Percentiles rank a stretch among this genome's conserved stretches.
phyloP scores from a whole-genome alignment of 345 rosid genomes.

The Brassica juncea region DNA sequence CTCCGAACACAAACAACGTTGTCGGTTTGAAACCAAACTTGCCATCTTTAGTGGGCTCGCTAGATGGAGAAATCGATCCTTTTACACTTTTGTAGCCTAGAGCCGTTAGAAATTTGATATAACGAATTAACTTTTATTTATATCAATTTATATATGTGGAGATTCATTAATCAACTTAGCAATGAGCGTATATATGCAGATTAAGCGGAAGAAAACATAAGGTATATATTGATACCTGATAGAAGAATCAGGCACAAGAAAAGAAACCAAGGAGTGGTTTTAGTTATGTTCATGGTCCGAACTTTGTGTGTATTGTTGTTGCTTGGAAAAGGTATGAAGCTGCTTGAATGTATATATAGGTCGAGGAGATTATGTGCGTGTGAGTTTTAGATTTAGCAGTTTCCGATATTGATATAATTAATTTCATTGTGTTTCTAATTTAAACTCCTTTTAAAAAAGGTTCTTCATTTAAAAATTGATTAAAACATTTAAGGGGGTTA shows the following conservation, averaged over 20 bases:
- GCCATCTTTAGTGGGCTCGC: not conserved
- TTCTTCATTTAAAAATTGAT: too few relatives aligned
- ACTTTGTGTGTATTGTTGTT: not conserved
- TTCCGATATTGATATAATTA: not conserved
- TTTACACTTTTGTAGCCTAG: conserved; percentile 12
- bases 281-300: conserved; percentile 15
- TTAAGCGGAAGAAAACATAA: not conserved
- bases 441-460: not conserved
- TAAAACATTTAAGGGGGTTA: too few relatives aligned
- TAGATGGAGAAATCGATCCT: conserved; percentile 20
- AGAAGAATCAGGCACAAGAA: conserved; percentile 15
- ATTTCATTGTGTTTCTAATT: not conserved
- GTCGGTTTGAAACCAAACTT: conserved; percentile 32
- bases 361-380: not conserved
- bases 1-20: conserved; percentile 76
- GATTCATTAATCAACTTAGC: not conserved
- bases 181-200: not conserved
- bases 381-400: not conserved
- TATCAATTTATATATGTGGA: not conserved
- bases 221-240: conserved; percentile 7
- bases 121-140: not conserved
- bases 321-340: not conserved
- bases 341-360: conserved; percentile 6
- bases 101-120: not conserved
- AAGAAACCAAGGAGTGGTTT: conserved; percentile 13